Base-by-base conservation (phyloP, 2,329 filamentous ascomycete genomes). In the Xylaria hypoxylon region DNA sequence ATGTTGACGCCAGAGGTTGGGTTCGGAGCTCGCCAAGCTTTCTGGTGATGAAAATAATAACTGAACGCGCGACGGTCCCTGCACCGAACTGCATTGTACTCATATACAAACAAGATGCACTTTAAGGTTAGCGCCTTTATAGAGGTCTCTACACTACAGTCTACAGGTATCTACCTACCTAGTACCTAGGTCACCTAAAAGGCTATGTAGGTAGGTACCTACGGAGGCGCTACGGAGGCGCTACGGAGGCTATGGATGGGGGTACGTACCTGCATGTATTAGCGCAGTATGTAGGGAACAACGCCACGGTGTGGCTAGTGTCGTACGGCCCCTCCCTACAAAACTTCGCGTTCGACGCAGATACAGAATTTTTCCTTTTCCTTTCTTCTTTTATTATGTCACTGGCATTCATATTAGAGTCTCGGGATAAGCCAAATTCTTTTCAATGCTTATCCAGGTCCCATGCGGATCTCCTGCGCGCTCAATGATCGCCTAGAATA, bases 361-460 rank as follows among this genome's bases (percentile, higher is more conserved):
- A 13, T 17, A 7, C 67, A 69, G 69, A 70, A 64, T 69, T 73
- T 72, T 73, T 72, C 68, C 72, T 77, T 77, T 77, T 79, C 76
- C 79, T 79, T 80, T 81, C 82, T 84, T 82, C 81, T 79, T 80
- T 82, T 81, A 79, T 80, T 84, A 92, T 93, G 90, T 93, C 89
- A 88, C 85, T 79, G 89, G 90, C 93, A 90, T 92, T 90, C 89
- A 92, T 92, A 92, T 95, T 98, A 98, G 96, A 99, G 96, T 99
- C 96, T 96, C 95, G 94, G 92, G 92, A 89, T 89, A 92, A 89
- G 92, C 89, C 80, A 76, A 76, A 71, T 72, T 71, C 65, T 72
- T 74, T 79, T 94, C 92, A 93, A 87, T 98, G 88, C 92, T 93
- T 94, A 89, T 92, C 93, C 92, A 96, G 93, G 88, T 90, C 87